Conservation (phyloP, 768 basidiomycete genomes). For the Calocera cornea region DNA sequence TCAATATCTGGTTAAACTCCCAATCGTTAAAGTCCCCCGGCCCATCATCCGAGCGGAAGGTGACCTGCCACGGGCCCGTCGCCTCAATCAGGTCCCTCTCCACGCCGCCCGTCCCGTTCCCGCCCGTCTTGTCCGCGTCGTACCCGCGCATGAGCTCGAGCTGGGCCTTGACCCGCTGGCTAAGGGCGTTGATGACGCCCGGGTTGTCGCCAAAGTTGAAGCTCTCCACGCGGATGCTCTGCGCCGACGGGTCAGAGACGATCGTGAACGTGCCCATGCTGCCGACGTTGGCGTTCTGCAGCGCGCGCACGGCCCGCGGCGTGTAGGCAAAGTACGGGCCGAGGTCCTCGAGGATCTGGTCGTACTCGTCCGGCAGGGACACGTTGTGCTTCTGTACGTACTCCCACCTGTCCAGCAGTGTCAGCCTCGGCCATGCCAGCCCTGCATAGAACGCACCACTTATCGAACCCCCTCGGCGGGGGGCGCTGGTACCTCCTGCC, state of each 20-base stretch:
- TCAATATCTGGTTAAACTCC: neutral
- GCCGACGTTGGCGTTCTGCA: neutral
- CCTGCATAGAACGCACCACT: constrained; percentile 23
- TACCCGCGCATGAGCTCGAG: neutral
- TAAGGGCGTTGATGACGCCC: neutral
- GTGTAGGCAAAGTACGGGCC: constrained; percentile 27
- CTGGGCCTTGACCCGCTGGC: neutral
- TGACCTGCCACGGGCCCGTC: neutral
- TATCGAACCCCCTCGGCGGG: constrained; percentile 35
- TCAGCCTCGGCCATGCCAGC: neutral
- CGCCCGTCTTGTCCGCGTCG: neutral
- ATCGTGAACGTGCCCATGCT: neutral
- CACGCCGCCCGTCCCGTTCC: neutral
- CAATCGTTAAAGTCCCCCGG: neutral
- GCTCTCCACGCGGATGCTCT: neutral
- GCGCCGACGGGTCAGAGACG: neutral
- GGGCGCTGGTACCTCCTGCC: constrained; percentile 23
- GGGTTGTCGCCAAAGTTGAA: neutral
- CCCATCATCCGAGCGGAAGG: neutral
- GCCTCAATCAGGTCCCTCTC: neutral
- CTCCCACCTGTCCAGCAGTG: constrained; percentile 28
- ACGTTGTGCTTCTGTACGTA: constrained; percentile 35
- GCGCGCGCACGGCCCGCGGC: neutral
- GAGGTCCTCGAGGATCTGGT: constrained; percentile 34
- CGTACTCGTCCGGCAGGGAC: constrained; percentile 42